A percentile compares a stretch with the other conserved stretches of the same genome.
These are phyloP conservation scores for Primulina tabacum DNA, from an alignment of 257 asterid genomes.

Conservation along the genomic window DNA sequence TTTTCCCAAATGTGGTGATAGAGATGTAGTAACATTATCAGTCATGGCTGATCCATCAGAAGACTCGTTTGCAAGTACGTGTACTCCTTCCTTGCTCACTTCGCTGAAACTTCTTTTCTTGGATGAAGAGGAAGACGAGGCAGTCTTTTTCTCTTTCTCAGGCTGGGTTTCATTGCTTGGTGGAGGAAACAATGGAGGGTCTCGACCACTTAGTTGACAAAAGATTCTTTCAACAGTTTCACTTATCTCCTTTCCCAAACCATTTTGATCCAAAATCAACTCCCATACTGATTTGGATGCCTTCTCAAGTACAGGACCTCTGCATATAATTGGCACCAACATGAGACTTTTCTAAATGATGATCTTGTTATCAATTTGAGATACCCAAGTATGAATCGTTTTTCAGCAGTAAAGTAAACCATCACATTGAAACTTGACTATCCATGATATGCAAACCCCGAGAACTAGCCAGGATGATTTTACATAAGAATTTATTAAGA, in stretches of 20 bases:
- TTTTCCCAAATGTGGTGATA: conserved; percentile 30
- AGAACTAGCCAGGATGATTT: background rate
- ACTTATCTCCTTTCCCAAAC: conserved; percentile 79
- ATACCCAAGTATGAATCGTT: conserved; percentile 12
- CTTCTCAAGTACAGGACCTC: conserved; percentile 93
- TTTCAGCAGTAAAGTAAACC: conserved; percentile 12
- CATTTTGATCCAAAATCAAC: conserved; percentile 79
- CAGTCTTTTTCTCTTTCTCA: conserved; percentile 54
- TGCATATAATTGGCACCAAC: conserved; percentile 34
- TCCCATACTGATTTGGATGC: conserved; percentile 96
- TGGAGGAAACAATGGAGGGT: conserved; percentile 73
- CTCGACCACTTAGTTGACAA: conserved; percentile 85
- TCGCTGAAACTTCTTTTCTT: conserved; percentile 63
- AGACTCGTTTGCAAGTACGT: conserved; percentile 35
- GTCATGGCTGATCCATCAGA: conserved; percentile 28
- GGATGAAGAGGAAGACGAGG: conserved; percentile 44
- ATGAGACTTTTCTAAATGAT: conserved; percentile 17
- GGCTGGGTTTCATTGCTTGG: conserved; percentile 32
- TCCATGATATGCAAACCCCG: conserved; percentile 11
- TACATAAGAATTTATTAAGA: conserved; percentile 7
- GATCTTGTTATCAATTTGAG: background rate
- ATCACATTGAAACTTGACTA: conserved; percentile 21
- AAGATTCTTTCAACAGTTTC: conserved; percentile 85
- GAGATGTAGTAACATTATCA: conserved; percentile 6
- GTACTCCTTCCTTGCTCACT: conserved; percentile 42